A percentile compares a stretch with the other conserved stretches of the same genome.
Conservation (phyloP, 148 eudicot species). For the Vaccinium darrowii region DNA sequence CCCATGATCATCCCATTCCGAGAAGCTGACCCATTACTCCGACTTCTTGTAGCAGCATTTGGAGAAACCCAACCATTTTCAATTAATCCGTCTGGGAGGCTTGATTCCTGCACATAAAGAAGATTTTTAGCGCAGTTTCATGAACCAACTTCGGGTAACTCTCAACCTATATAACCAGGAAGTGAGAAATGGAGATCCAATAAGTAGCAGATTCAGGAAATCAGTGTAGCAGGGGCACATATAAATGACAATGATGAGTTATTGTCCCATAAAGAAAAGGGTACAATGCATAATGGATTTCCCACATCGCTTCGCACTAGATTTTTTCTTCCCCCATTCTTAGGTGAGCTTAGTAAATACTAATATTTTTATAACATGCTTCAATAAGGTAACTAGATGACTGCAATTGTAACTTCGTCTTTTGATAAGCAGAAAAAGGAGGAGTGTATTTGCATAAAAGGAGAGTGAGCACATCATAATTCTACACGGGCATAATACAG, state of each 20-base stretch:
- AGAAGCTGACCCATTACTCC: constrained; percentile 47
- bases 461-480: not conserved
- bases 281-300: not conserved
- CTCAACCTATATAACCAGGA: not conserved
- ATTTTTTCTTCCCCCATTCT: too few relatives aligned
- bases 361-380: too few relatives aligned
- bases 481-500: not conserved
- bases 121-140: constrained; percentile 7
- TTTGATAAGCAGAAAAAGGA: not conserved
- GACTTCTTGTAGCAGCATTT: constrained; percentile 50
- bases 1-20: constrained; percentile 28
- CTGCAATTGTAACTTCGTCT: not conserved
- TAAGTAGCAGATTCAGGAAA: not conserved
- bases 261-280: not conserved
- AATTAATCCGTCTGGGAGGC: constrained; percentile 65
- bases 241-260: not conserved
- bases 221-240: not conserved
- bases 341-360: too few relatives aligned
- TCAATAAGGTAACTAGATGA: not conserved
- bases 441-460: not conserved
- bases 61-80: constrained; percentile 67
- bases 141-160: not conserved
- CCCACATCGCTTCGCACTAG: not conserved
- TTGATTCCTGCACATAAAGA: constrained; percentile 69
- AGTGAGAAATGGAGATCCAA: not conserved